phyloP scores from a whole-genome alignment of 2,329 filamentous ascomycete genomes.

The Arthrobotrys conoides region DNA sequence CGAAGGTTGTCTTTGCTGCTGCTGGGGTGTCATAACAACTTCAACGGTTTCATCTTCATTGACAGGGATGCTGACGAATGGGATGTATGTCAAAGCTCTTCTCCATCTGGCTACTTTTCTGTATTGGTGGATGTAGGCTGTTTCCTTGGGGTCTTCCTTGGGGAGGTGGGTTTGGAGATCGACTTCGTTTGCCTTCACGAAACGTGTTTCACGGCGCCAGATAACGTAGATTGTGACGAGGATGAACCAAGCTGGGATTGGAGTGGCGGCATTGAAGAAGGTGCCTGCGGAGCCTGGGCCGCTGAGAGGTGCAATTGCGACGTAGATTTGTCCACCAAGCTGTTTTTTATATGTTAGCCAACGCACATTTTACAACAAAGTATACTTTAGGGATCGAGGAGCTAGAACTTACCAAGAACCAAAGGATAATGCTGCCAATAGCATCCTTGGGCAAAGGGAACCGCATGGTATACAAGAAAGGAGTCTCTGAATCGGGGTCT shows the following conservation, averaged over 20 bases:
- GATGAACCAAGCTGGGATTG: constrained; percentile 56
- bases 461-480: constrained; percentile 55
- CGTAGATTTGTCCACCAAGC: constrained; percentile 60
- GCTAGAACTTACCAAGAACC: constrained; percentile 55
- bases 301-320: constrained; percentile 56
- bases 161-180: constrained; percentile 49
- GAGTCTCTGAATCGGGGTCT: constrained; percentile 42
- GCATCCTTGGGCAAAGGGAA: constrained; percentile 50
- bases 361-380: constrained; percentile 34
- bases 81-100: constrained; percentile 49
- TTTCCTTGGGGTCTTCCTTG: constrained; percentile 59
- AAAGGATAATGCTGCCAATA: constrained; percentile 40
- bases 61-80: constrained; percentile 55
- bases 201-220: constrained; percentile 27
- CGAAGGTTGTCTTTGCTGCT: neutral
- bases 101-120: constrained; percentile 46
- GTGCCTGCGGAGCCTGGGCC: constrained; percentile 31
- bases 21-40: constrained; percentile 25
- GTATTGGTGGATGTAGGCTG: constrained; percentile 55
- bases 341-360: constrained; percentile 46
- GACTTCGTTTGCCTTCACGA: constrained; percentile 39
- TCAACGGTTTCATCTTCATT: constrained; percentile 41
- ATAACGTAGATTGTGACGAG: constrained; percentile 39
- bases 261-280: constrained; percentile 56
- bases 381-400: neutral